Percentiles rank a stretch among this genome's conserved stretches.
These are phyloP conservation scores for Cladosporium oxysporum DNA, from an alignment of 2,329 filamentous ascomycete genomes.

Conservation along the genomic window DNA sequence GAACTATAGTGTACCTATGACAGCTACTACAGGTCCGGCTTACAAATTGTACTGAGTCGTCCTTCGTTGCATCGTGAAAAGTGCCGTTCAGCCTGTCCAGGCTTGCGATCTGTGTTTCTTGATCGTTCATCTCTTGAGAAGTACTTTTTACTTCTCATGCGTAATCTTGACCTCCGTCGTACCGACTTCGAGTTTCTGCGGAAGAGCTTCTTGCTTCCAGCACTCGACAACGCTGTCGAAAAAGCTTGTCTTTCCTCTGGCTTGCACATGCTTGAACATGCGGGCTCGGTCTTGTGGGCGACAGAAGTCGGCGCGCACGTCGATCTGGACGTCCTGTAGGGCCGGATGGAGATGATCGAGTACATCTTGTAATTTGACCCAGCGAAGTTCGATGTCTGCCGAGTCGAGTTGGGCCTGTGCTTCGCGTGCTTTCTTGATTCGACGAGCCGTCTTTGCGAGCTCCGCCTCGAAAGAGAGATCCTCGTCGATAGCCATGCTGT, in stretches of 20 bases:
- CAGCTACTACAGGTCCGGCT: not conserved
- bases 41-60: slow-evolving; percentile 2
- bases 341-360: slow-evolving; percentile 19
- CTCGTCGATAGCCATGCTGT: slow-evolving; percentile 13
- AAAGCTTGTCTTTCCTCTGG: slow-evolving; percentile 5
- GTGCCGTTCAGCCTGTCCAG: not conserved
- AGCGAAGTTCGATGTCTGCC: slow-evolving; percentile 19
- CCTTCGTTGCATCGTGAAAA: slow-evolving; percentile 8
- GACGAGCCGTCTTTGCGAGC: slow-evolving; percentile 18
- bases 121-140: not conserved
- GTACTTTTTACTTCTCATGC: slow-evolving; percentile 5
- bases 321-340: not conserved
- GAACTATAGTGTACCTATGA: not conserved
- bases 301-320: slow-evolving; percentile 12
- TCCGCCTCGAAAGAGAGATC: slow-evolving; percentile 21
- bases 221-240: slow-evolving; percentile 14
- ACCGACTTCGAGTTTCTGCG: not conserved
- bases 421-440: slow-evolving; percentile 14
- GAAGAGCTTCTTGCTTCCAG: slow-evolving; percentile 11
- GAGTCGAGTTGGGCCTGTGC: slow-evolving; percentile 17
- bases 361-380: slow-evolving; percentile 25
- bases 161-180: slow-evolving; percentile 11
- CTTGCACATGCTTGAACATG: slow-evolving; percentile 8
- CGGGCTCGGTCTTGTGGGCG: slow-evolving; percentile 14
- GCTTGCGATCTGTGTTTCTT: slow-evolving; percentile 2